Percentiles rank a stretch among this genome's conserved stretches.
Conservation (phyloP, 139 green algal species). For the Closterium sp. region DNA sequence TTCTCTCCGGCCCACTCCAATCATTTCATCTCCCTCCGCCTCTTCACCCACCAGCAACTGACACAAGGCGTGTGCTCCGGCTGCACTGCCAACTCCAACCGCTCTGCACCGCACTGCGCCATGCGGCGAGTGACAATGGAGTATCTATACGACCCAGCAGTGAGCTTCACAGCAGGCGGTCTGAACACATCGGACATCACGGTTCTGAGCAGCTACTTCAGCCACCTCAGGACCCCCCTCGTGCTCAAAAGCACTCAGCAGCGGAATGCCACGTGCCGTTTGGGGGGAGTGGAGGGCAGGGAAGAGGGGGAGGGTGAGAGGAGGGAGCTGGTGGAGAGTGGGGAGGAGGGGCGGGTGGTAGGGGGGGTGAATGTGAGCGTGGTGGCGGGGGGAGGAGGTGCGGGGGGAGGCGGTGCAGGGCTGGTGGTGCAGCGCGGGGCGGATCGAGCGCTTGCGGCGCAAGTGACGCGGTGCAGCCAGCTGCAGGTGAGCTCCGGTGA, state of each 20-base stretch:
- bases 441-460: neutral
- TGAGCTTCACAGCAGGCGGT: neutral
- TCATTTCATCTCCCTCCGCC: neutral
- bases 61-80: neutral
- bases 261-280: neutral
- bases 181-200: neutral
- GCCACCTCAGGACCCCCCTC: neutral
- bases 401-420: neutral
- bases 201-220: neutral
- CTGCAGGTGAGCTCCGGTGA: neutral
- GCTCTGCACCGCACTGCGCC: neutral
- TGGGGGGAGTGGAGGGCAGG: neutral
- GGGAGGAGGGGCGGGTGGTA: neutral
- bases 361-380: neutral
- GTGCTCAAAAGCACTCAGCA: neutral
- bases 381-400: neutral
- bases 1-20: neutral
- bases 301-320: neutral
- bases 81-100: neutral
- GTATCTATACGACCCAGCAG: neutral
- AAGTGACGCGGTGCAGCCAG: neutral
- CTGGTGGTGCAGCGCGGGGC: neutral
- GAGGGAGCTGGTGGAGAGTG: neutral
- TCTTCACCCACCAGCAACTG: neutral
- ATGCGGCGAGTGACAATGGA: neutral